Evolutionary conservation across 73 alveolate species (phyloP).

Genomic region (Diophrys sp.): DNA sequence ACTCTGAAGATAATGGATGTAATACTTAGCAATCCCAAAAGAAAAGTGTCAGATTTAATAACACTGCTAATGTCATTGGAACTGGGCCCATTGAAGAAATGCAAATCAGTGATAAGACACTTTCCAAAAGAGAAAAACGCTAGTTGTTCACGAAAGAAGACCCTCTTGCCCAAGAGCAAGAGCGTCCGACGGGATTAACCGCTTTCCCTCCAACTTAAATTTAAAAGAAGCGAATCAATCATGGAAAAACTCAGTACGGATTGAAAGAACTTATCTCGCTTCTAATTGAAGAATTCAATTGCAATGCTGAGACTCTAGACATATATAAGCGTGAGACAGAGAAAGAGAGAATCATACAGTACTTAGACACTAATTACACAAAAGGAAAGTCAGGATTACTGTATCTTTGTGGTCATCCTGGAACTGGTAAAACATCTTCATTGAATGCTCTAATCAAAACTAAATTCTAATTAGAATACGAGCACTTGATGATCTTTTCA

Average conservation of each 20-base stretch:
- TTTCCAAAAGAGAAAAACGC: not conserved
- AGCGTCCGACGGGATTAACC: not conserved
- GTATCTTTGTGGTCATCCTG: constrained; percentile 70
- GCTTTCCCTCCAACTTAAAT: not conserved
- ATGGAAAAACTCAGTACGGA: not conserved
- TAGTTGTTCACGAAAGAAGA: not conserved
- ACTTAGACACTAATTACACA: constrained; percentile 21
- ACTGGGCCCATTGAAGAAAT: not conserved
- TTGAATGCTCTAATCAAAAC: constrained; percentile 29
- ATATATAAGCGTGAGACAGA: constrained; percentile 44
- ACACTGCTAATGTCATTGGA: not conserved
- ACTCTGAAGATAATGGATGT: not conserved
- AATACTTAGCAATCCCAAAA: too few species aligned
- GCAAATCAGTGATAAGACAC: not conserved
- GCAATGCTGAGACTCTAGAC: constrained; percentile 31
- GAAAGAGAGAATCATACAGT: constrained; percentile 26
- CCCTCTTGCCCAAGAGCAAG: not conserved
- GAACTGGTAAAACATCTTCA: constrained; percentile 59
- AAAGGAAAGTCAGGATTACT: constrained; percentile 37
- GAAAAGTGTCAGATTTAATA: not conserved
- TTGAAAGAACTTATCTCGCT: not conserved
- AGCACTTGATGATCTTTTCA: constrained; percentile 11
- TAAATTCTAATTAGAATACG: not conserved
- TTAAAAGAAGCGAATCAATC: too few species aligned
- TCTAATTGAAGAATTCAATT: constrained; percentile 49